These are phyloP conservation scores for Auricularia sp. DNA, from an alignment of 768 basidiomycete genomes.

Conservation along the genomic window DNA sequence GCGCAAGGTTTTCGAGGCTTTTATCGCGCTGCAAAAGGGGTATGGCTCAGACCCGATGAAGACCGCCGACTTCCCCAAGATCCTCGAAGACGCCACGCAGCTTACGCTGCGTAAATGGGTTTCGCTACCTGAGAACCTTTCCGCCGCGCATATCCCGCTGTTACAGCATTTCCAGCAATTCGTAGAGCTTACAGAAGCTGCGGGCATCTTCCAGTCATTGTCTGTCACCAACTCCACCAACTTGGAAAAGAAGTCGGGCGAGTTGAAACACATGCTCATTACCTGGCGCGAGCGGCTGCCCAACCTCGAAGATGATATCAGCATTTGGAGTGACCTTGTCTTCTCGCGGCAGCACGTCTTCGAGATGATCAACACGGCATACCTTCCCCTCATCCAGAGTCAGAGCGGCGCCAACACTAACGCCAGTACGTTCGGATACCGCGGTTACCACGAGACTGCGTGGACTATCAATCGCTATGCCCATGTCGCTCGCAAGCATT, in stretches of 20 bases:
- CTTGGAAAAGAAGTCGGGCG: slow-evolving; percentile 88
- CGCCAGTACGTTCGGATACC: slow-evolving; percentile 78
- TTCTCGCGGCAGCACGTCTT: slow-evolving; percentile 99
- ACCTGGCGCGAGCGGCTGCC: slow-evolving; percentile 97
- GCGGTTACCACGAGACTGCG: slow-evolving; percentile 97
- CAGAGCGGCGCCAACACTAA: slow-evolving; percentile 45
- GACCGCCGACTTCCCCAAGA: slow-evolving; percentile 68
- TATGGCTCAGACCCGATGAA: slow-evolving; percentile 76
- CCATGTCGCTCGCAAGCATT: slow-evolving; percentile 95
- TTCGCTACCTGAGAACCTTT: slow-evolving; percentile 73
- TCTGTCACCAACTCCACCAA: slow-evolving; percentile 79
- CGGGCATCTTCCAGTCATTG: slow-evolving; percentile 86
- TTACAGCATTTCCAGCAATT: slow-evolving; percentile 98
- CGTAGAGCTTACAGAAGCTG: slow-evolving; percentile 93
- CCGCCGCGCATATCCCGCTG: slow-evolving; percentile 87
- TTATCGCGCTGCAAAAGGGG: slow-evolving; percentile 79
- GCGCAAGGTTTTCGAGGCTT: slow-evolving; percentile 95
- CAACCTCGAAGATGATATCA: slow-evolving; percentile 93
- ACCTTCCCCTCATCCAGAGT: slow-evolving; percentile 72
- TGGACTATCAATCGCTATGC: slow-evolving; percentile 99
- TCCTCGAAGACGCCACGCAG: slow-evolving; percentile 94
- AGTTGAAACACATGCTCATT: slow-evolving; percentile 91
- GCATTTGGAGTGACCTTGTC: slow-evolving; percentile 97
- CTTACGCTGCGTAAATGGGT: slow-evolving; percentile 94
- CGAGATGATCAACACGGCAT: slow-evolving; percentile 90